phyloP scores from a whole-genome alignment of 495 filamentous ascomycete species.

The Xylaria sp. region DNA sequence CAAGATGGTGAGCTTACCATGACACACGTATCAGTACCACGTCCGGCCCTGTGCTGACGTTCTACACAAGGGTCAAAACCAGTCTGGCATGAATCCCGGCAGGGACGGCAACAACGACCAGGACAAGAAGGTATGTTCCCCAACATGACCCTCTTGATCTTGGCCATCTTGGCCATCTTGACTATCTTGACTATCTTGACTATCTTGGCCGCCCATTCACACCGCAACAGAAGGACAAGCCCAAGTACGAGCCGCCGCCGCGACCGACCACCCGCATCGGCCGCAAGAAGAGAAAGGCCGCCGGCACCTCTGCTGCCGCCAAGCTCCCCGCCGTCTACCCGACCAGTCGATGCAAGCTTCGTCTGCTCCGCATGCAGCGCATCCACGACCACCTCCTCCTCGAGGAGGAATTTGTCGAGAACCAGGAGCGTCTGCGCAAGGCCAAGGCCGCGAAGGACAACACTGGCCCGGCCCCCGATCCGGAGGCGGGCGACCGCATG shows the following conservation, averaged over 20 bases:
- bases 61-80: slow-evolving; percentile 73
- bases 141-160: slow-evolving; percentile 16
- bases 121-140: slow-evolving; percentile 83
- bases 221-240: slow-evolving; percentile 89
- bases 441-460: slow-evolving; percentile 81
- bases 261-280: slow-evolving; percentile 96
- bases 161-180: too few species aligned
- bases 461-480: slow-evolving; percentile 63
- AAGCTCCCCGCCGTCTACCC: slow-evolving; percentile 95
- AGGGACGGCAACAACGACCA: slow-evolving; percentile 85
- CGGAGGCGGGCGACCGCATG: slow-evolving; percentile 76
- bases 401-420: slow-evolving; percentile 98
- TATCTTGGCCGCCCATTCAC: slow-evolving; percentile 6
- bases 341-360: slow-evolving; percentile 95
- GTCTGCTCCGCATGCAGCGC: slow-evolving; percentile 96
- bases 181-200: slow-evolving; percentile 13
- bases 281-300: slow-evolving; percentile 95
- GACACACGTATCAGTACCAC: neutral
- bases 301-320: slow-evolving; percentile 88
- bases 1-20: slow-evolving; percentile 36
- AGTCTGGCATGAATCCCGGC: slow-evolving; percentile 82
- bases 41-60: slow-evolving; percentile 25
- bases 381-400: slow-evolving; percentile 96
- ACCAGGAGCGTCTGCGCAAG: slow-evolving; percentile 93
- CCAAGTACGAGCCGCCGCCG: slow-evolving; percentile 98